These are phyloP conservation scores for Halteria grandinella DNA, from an alignment of 73 alveolate species.

Conservation along the genomic window DNA sequence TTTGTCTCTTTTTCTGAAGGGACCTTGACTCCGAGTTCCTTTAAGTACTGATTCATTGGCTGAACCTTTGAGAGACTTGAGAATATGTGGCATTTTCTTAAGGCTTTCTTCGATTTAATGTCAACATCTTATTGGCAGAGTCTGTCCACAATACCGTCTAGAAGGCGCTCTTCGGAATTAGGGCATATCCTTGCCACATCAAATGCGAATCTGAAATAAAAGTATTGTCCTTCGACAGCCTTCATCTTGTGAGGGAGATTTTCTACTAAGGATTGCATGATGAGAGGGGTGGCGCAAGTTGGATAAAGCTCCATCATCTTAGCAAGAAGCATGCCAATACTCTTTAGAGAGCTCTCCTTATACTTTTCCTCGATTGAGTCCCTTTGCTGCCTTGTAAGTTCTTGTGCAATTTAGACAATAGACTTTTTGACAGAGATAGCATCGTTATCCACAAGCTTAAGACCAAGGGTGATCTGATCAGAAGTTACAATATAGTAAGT, in stretches of 20 bases:
- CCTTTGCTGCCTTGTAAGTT: background rate
- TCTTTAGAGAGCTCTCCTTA: background rate
- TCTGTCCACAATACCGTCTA: slow-evolving; percentile 13
- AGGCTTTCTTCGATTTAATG: slow-evolving; percentile 16
- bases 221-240: background rate
- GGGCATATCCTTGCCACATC: slow-evolving; percentile 12
- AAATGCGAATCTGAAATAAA: slow-evolving; percentile 1
- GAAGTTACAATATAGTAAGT: too few species aligned
- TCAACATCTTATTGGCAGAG: slow-evolving; percentile 43
- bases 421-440: slow-evolving; percentile 39
- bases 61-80: background rate
- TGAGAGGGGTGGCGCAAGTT: background rate
- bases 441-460: too few species aligned
- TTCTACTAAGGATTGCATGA: background rate
- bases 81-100: too few species aligned
- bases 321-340: background rate
- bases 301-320: slow-evolving; percentile 19
- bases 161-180: background rate
- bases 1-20: slow-evolving; percentile 28
- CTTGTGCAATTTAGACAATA: background rate
- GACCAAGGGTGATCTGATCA: too few species aligned
- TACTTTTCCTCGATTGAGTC: background rate
- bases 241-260: slow-evolving; percentile 24
- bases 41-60: slow-evolving; percentile 23
- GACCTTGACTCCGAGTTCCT: background rate